Evolutionary conservation across 1,284 basidiomycete genomes (phyloP).

Genomic region (Cutaneotrichosporon sp.): DNA sequence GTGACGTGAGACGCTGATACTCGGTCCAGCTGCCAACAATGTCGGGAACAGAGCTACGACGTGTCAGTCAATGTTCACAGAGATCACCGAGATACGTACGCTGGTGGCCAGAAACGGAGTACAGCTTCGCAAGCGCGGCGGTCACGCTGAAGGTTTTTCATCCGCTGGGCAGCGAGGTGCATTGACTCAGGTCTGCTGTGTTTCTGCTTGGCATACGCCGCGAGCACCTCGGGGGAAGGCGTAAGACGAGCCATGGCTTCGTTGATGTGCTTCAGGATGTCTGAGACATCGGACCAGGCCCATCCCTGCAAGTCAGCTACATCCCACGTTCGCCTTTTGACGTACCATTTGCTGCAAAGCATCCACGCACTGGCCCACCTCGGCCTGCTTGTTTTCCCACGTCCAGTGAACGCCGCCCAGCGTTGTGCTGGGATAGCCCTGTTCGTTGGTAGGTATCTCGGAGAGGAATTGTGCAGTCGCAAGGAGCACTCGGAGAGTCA

Average conservation of each 20-base stretch:
- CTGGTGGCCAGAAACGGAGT: slow-evolving; percentile 17
- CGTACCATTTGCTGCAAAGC: slow-evolving; percentile 35
- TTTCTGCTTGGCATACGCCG: slow-evolving; percentile 2
- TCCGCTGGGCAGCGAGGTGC: neutral
- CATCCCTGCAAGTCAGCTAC: slow-evolving; percentile 8
- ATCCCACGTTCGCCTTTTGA: slow-evolving; percentile 4
- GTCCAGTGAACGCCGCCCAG: slow-evolving; percentile 38
- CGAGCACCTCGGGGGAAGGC: slow-evolving; percentile 20
- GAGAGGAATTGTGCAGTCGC: slow-evolving; percentile 26
- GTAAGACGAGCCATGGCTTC: slow-evolving; percentile 26
- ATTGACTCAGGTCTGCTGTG: neutral
- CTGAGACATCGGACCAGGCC: slow-evolving; percentile 30
- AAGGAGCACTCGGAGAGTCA: slow-evolving; percentile 27
- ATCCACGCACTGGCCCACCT: slow-evolving; percentile 24
- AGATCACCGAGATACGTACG: slow-evolving; percentile 6
- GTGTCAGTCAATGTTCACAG: neutral
- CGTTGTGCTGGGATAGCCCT: slow-evolving; percentile 35
- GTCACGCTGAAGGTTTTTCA: slow-evolving; percentile 5
- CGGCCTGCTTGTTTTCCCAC: slow-evolving; percentile 33
- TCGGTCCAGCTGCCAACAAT: neutral
- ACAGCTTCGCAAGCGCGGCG: slow-evolving; percentile 2
- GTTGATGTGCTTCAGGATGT: slow-evolving; percentile 19
- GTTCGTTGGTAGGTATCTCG: slow-evolving; percentile 37
- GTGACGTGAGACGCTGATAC: neutral
- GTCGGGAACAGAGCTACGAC: slow-evolving; percentile 2